Percentiles rank a stretch among this genome's conserved stretches.
Evolutionary conservation across 2,329 filamentous ascomycete species (phyloP).

Genomic region (Paraphoma sp.): DNA sequence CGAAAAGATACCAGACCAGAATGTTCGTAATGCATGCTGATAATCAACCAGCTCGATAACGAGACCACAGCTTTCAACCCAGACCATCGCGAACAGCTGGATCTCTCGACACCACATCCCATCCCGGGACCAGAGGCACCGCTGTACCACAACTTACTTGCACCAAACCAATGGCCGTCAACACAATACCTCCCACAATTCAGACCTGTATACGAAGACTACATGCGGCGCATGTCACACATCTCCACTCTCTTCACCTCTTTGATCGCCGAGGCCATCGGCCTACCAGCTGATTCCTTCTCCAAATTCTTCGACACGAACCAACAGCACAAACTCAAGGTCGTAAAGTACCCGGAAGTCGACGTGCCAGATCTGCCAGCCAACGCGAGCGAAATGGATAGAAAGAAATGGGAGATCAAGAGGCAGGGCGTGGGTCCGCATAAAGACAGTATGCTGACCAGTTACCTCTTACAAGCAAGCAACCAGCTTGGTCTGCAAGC

Average conservation of each 20-base stretch:
- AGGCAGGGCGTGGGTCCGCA: conserved; percentile 75
- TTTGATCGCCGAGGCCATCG: conserved; percentile 84
- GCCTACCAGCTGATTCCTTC: conserved; percentile 73
- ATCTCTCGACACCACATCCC: conserved; percentile 80
- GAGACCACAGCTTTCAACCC: conserved; percentile 73
- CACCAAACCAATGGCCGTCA: conserved; percentile 81
- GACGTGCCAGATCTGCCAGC: conserved; percentile 38
- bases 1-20: too few relatives aligned
- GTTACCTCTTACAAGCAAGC: conserved; percentile 81
- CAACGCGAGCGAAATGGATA: conserved; percentile 40
- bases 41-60: conserved; percentile 54
- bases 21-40: too few relatives aligned
- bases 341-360: conserved; percentile 82
- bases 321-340: conserved; percentile 86
- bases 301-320: conserved; percentile 75
- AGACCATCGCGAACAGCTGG: conserved; percentile 87
- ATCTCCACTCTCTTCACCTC: conserved; percentile 78
- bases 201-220: conserved; percentile 71
- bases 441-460: conserved; percentile 84
- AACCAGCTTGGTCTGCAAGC: conserved; percentile 80
- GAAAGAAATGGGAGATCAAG: conserved; percentile 59
- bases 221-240: conserved; percentile 76
- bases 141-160: conserved; percentile 75
- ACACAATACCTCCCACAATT: conserved; percentile 69
- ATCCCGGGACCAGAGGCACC: conserved; percentile 68